phyloP scores from a whole-genome alignment of 2,329 filamentous ascomycete species.

The Trichophyton rubrum region DNA sequence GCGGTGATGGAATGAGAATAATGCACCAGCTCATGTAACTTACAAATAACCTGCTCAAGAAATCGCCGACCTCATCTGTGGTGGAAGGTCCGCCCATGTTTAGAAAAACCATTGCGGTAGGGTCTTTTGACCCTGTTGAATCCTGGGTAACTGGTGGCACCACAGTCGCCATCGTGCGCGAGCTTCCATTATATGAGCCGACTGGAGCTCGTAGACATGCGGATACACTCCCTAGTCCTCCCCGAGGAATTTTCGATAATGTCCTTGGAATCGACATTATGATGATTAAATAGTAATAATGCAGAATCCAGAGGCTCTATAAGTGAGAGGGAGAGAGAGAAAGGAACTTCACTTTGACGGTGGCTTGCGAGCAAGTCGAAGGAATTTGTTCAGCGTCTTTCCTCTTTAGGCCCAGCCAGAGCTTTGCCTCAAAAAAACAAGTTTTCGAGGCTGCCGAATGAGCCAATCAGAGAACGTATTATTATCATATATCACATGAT shows the following conservation, averaged over 20 bases:
- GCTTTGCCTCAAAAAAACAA: background rate
- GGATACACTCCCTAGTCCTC: constrained; percentile 5
- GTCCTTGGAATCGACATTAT: constrained; percentile 10
- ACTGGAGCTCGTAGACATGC: background rate
- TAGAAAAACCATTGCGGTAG: constrained; percentile 95
- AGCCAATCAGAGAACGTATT: background rate
- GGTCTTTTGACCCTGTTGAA: constrained; percentile 57
- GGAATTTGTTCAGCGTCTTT: background rate
- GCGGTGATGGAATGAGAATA: constrained; percentile 5
- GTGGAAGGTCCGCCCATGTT: constrained; percentile 97
- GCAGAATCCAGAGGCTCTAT: no score
- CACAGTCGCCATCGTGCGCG: constrained; percentile 42
- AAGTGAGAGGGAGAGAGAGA: background rate
- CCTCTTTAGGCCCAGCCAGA: background rate
- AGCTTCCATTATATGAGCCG: constrained; percentile 10
- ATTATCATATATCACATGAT: constrained; percentile 4
- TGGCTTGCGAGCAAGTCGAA: background rate
- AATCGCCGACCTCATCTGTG: constrained; percentile 74
- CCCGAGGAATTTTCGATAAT: constrained; percentile 3
- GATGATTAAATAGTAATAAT: background rate
- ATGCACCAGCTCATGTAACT: constrained; percentile 22
- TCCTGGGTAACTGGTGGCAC: constrained; percentile 71
- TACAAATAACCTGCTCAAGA: constrained; percentile 86
- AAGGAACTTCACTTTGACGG: background rate
- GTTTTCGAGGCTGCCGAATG: background rate